Base-by-base conservation (phyloP, 139 green algal genomes). In the Closterium sp. region DNA sequence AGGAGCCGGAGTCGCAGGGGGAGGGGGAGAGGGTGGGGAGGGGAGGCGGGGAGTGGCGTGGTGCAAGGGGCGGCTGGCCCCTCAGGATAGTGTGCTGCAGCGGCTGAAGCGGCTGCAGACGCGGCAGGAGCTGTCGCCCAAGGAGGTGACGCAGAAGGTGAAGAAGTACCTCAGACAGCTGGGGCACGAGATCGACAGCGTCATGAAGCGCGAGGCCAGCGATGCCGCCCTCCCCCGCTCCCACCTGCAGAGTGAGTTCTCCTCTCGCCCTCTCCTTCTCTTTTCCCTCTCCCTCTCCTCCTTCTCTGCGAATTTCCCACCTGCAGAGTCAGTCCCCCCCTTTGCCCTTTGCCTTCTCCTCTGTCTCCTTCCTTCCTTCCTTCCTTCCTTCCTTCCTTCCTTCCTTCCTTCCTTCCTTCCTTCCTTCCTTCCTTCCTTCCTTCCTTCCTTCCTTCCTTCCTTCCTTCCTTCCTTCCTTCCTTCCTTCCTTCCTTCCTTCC, bases 91-190 rank as follows among this genome's bases (percentile, higher is more conserved):
- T 70, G 28, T 79, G 62, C 62, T 79, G 62, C 62, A 79, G 17
- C 62, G 62, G 62, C 17, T 79, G 62, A 79, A 79, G 62, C 17
- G 19, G 62, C 62, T 79, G 62, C 62, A 79, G 62, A 79, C 62
- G 10, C 10, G 62, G 62, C 62, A 79, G 62, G 62, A 79, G 17
- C 62, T 79, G 62, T 79, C 62, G 10, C 17, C 62, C 62, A 79
- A 88, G 29, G 29, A 90, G 87, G 31, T 62, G 31, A 70, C 31
- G 27, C 24, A 22, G 28, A 90, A 90, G 87, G 87, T 90, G 31
- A 90, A 90, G 87, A 90, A 70, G 87, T 90, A 90, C 21, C 87
- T 90, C 19, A 84, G 73, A 28, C 30, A 31, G 31, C 87, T 90
- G 87, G 87, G 87, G 10, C 28, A 90, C 9, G 27, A 90, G 31